Evolutionary conservation across 2,329 filamentous ascomycete genomes (phyloP).

Genomic region (Pseudogymnoascus sp.): DNA sequence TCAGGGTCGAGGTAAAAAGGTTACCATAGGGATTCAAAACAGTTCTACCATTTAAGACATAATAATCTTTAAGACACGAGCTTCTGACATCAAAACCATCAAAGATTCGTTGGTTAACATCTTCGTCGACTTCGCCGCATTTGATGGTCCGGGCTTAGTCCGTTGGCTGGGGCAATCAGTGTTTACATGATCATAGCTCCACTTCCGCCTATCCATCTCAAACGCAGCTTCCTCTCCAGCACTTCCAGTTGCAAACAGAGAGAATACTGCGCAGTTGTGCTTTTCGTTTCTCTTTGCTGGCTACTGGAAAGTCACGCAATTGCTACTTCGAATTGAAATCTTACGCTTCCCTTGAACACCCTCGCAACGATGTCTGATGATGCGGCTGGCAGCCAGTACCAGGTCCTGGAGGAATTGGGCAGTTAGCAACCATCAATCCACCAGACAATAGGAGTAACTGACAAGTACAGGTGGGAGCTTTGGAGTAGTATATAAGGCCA

Average conservation of each 20-base stretch:
- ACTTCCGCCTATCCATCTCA: conserved; percentile 7
- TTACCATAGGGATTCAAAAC: conserved; percentile 5
- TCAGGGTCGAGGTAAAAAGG: background rate
- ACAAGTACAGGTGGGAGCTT: conserved; percentile 74
- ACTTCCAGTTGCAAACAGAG: conserved; percentile 5
- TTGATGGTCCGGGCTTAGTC: conserved; percentile 8
- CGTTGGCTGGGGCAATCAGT: conserved; percentile 6
- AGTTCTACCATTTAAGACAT: conserved; percentile 7
- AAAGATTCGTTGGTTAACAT: background rate
- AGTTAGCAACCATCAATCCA: conserved; percentile 51
- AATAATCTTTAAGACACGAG: background rate
- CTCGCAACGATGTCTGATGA: conserved; percentile 45
- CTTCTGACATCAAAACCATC: conserved; percentile 3
- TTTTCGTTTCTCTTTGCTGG: background rate
- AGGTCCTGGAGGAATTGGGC: conserved; percentile 92
- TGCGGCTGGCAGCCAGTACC: conserved; percentile 75
- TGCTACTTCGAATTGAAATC: conserved; percentile 1
- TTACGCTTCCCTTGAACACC: conserved; percentile 2
- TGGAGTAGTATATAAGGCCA: conserved; percentile 93
- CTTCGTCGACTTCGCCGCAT: background rate
- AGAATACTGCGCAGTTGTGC: background rate
- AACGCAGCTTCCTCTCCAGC: background rate
- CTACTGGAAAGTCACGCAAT: conserved; percentile 8
- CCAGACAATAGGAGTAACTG: background rate
- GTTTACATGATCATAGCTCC: conserved; percentile 8